Conservation (phyloP, 164 flowering plant species). For the Cinnamomum micranthum region DNA sequence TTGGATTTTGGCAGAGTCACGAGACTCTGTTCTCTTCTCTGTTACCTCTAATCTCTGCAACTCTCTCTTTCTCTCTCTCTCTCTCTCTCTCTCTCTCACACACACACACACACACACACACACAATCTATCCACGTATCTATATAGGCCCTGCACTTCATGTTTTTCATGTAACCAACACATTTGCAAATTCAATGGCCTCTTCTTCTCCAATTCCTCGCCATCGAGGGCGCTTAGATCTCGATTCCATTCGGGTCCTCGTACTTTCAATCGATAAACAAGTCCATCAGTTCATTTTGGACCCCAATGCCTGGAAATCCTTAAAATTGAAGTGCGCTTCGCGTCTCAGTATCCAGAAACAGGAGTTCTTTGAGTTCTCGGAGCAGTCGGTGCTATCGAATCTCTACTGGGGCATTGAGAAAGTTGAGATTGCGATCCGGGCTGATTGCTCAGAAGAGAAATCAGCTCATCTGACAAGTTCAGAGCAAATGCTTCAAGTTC, state of each 20-base stretch:
- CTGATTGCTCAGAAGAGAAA: slow-evolving; percentile 31
- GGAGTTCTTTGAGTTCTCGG: slow-evolving; percentile 59
- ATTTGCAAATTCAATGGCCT: slow-evolving; percentile 22
- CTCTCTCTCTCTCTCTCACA: not conserved
- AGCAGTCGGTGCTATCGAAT: slow-evolving; percentile 58
- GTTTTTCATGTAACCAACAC: slow-evolving; percentile 11
- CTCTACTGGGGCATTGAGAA: slow-evolving; percentile 69
- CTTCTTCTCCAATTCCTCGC: slow-evolving; percentile 16
- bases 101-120: no score
- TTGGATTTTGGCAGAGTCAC: slow-evolving; percentile 38
- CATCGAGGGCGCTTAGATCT: slow-evolving; percentile 28
- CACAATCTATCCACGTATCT: not conserved
- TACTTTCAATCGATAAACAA: slow-evolving; percentile 34
- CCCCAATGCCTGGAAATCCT: slow-evolving; percentile 24
- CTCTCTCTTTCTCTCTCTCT: not conserved
- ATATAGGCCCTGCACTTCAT: not conserved
- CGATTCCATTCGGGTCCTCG: slow-evolving; percentile 33
- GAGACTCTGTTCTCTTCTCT: slow-evolving; percentile 15
- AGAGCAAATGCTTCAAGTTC: slow-evolving; percentile 68
- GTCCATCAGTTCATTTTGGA: slow-evolving; percentile 28
- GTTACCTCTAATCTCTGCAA: not conserved
- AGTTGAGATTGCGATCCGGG: slow-evolving; percentile 44
- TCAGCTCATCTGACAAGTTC: slow-evolving; percentile 30
- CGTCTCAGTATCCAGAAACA: slow-evolving; percentile 35
- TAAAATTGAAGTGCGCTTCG: slow-evolving; percentile 43